phyloP scores from a whole-genome alignment of 495 filamentous ascomycete genomes.

The Ascodesmis nigricans region DNA sequence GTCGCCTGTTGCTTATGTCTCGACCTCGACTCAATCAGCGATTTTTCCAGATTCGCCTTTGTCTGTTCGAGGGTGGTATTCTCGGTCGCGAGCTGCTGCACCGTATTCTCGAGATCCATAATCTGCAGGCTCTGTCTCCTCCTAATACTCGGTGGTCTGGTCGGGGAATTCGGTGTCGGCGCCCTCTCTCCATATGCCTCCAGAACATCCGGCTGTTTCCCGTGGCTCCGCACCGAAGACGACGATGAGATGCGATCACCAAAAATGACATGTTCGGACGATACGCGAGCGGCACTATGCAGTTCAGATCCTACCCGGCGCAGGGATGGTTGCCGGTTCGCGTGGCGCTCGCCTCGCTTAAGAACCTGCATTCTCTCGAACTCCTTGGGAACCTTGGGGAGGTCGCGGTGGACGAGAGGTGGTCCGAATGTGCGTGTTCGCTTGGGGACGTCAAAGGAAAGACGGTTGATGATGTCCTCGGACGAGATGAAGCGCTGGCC shows the following conservation, averaged over 20 bases:
- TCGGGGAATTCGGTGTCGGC: slow-evolving; percentile 77
- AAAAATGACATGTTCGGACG: slow-evolving; percentile 20
- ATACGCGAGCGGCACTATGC: slow-evolving; percentile 7
- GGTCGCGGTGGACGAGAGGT: too few relatives aligned
- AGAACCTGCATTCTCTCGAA: slow-evolving; percentile 17
- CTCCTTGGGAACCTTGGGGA: background rate
- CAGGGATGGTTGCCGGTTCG: slow-evolving; percentile 8
- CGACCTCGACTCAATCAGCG: slow-evolving; percentile 10
- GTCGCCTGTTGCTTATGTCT: slow-evolving; percentile 8
- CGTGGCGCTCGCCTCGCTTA: slow-evolving; percentile 17
- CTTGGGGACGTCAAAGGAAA: slow-evolving; percentile 3
- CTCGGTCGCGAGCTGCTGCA: slow-evolving; percentile 14
- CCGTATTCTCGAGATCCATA: slow-evolving; percentile 43
- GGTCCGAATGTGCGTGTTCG: slow-evolving; percentile 2
- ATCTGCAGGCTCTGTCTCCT: slow-evolving; percentile 93
- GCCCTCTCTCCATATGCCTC: slow-evolving; percentile 89
- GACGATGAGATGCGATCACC: slow-evolving; percentile 5
- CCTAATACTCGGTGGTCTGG: slow-evolving; percentile 84
- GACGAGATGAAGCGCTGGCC: slow-evolving; percentile 15
- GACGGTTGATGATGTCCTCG: slow-evolving; percentile 12
- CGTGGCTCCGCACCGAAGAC: slow-evolving; percentile 2
- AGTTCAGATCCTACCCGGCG: slow-evolving; percentile 16
- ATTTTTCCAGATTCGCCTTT: slow-evolving; percentile 18
- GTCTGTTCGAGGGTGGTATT: slow-evolving; percentile 17
- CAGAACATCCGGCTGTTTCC: slow-evolving; percentile 36